Conservation (phyloP, 352 stramenopile species). For the Globisporangium iwayamae region DNA sequence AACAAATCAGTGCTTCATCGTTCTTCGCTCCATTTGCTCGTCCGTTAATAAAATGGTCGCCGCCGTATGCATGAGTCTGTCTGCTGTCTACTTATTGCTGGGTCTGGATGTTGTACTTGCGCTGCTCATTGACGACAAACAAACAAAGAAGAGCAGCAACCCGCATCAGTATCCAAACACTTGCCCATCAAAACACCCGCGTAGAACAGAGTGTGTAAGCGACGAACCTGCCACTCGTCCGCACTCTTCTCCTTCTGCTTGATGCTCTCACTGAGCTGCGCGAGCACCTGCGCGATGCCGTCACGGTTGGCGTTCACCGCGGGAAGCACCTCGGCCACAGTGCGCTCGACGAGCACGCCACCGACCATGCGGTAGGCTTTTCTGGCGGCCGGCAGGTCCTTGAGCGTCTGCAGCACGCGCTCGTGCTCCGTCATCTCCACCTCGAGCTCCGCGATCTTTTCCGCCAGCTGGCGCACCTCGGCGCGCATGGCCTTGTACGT, state of each 20-base stretch:
- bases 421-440: conserved; percentile 83
- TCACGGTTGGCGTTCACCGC: conserved; percentile 85
- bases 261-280: conserved; percentile 72
- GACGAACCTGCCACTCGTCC: conserved; percentile 74
- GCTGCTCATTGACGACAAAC: conserved; percentile 22
- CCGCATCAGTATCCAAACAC: neutral
- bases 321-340: conserved; percentile 93
- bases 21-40: conserved; percentile 10
- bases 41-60: conserved; percentile 2
- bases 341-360: conserved; percentile 95
- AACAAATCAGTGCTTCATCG: neutral
- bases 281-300: conserved; percentile 71
- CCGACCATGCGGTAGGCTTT: conserved; percentile 95
- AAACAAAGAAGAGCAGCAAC: neutral
- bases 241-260: conserved; percentile 81
- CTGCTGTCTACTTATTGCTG: conserved; percentile 47
- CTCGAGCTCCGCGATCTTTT: conserved; percentile 86
- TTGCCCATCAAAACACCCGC: neutral
- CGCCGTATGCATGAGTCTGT: neutral
- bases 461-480: conserved; percentile 77
- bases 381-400: conserved; percentile 59
- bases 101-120: conserved; percentile 85
- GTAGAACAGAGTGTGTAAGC: neutral
- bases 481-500: conserved; percentile 85
- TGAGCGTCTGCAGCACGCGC: conserved; percentile 79